phyloP scores from a whole-genome alignment of 371 early-diverging fungal species.

The Apophysomyces trapeziformis region DNA sequence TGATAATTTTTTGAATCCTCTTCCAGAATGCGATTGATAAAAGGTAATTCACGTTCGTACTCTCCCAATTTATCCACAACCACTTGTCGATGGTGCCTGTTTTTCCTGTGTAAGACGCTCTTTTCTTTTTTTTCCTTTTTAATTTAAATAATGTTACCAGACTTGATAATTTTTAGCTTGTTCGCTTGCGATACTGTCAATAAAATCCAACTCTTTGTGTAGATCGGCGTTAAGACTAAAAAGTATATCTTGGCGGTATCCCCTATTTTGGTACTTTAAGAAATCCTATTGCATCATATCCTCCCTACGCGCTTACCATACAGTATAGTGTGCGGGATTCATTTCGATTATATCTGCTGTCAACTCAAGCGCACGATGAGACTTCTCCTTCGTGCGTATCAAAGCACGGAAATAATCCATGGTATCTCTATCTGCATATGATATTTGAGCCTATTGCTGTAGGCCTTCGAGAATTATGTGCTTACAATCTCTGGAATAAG shows the following conservation, averaged over 20 bases:
- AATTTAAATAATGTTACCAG: slow-evolving; percentile 60
- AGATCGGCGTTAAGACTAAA: slow-evolving; percentile 67
- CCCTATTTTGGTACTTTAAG: slow-evolving; percentile 54
- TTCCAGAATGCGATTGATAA: slow-evolving; percentile 70
- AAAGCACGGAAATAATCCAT: slow-evolving; percentile 94
- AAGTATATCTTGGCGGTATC: slow-evolving; percentile 84
- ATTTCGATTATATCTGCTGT: slow-evolving; percentile 79
- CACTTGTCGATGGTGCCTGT: slow-evolving; percentile 87
- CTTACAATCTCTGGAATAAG: slow-evolving; percentile 84
- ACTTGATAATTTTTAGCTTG: slow-evolving; percentile 95
- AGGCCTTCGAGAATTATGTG: neutral
- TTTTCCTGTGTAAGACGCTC: slow-evolving; percentile 19
- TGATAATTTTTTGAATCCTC: slow-evolving; percentile 97
- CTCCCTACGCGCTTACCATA: slow-evolving; percentile 69
- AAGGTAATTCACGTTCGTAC: slow-evolving; percentile 63
- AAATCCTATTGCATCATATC: neutral
- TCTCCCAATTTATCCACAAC: slow-evolving; percentile 70
- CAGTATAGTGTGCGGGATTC: slow-evolving; percentile 94
- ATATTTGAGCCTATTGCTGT: neutral
- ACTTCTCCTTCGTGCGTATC: slow-evolving; percentile 67
- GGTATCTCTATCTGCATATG: slow-evolving; percentile 66
- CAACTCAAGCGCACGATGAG: slow-evolving; percentile 79
- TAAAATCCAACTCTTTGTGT: slow-evolving; percentile 74
- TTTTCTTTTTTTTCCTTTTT: neutral
- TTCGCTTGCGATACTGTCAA: slow-evolving; percentile 69